These are phyloP conservation scores for Aspergillus kassunensis DNA, from an alignment of 495 filamentous ascomycete genomes.

Conservation along the genomic window DNA sequence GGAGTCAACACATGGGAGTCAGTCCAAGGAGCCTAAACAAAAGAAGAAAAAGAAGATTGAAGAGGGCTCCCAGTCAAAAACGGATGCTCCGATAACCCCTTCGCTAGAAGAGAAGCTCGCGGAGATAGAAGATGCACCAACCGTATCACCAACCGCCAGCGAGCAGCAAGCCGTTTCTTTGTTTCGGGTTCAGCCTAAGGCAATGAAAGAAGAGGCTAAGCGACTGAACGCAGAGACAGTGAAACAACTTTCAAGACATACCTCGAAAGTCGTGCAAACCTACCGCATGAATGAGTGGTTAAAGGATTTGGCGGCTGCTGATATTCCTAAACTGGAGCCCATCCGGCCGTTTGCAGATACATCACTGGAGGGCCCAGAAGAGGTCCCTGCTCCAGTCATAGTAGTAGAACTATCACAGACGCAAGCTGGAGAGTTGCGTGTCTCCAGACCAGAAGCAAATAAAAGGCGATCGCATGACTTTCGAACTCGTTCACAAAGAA, in stretches of 20 bases:
- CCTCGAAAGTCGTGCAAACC: conserved; percentile 68
- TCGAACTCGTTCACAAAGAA: conserved; percentile 6
- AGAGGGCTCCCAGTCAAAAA: too few relatives aligned
- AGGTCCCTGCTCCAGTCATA: conserved; percentile 61
- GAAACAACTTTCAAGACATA: conserved; percentile 35
- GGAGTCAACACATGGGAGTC: too few relatives aligned
- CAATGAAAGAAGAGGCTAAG: conserved; percentile 23
- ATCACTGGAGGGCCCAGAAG: conserved; percentile 17
- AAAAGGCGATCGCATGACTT: conserved; percentile 15
- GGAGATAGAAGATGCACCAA: background rate
- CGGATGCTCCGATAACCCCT: too few relatives aligned
- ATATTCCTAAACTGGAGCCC: conserved; percentile 65
- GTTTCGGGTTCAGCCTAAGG: too few relatives aligned
- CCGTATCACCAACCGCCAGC: background rate
- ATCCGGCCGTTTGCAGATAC: conserved; percentile 45
- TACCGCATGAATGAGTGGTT: conserved; percentile 97
- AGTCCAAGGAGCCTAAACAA: too few relatives aligned
- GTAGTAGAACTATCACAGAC: conserved; percentile 67
- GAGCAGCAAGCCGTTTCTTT: background rate
- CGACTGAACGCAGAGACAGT: conserved; percentile 33
- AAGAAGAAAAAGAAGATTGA: too few relatives aligned
- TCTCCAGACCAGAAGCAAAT: too few relatives aligned
- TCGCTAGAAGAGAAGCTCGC: background rate
- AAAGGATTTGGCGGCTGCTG: conserved; percentile 78
- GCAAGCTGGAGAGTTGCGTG: conserved; percentile 29